These are phyloP conservation scores for Vitis riparia DNA, from an alignment of 164 flowering plant species.

Conservation along the genomic window DNA sequence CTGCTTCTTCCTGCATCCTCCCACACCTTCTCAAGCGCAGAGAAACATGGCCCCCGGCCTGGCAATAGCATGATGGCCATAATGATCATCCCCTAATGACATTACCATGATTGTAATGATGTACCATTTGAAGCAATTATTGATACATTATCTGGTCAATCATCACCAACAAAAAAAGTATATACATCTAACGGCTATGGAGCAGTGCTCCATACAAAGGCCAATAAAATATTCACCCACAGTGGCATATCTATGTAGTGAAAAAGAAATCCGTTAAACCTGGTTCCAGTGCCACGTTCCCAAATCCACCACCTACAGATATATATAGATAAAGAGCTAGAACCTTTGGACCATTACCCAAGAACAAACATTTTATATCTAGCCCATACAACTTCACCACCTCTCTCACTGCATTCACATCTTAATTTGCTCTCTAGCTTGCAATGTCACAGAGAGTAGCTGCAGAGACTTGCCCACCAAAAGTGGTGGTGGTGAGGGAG, in stretches of 20 bases:
- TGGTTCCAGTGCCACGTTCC: no score
- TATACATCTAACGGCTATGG: neutral
- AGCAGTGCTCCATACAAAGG: neutral
- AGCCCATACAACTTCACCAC: neutral
- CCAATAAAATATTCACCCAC: neutral
- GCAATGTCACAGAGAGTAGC: slow-evolving; percentile 21
- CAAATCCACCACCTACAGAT: no score
- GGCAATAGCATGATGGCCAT: no score
- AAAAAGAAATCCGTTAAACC: neutral
- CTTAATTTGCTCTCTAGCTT: neutral
- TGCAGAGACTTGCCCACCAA: neutral
- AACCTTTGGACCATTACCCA: neutral
- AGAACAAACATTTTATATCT: neutral
- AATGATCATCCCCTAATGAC: neutral
- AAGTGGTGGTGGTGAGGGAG: slow-evolving; percentile 53
- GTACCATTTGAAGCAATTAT: slow-evolving; percentile 15
- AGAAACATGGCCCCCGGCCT: neutral
- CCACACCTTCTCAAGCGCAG: neutral
- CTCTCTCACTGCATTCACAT: neutral
- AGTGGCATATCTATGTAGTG: neutral
- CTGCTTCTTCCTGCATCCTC: no score
- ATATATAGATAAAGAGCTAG: no score
- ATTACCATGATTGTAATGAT: neutral
- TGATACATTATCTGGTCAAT: neutral
- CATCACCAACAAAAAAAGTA: neutral